Evolutionary conservation across 2,329 filamentous ascomycete species (phyloP), one percentile per base, ranked within the genome.

Genomic region (Fusarium sp.): DNA sequence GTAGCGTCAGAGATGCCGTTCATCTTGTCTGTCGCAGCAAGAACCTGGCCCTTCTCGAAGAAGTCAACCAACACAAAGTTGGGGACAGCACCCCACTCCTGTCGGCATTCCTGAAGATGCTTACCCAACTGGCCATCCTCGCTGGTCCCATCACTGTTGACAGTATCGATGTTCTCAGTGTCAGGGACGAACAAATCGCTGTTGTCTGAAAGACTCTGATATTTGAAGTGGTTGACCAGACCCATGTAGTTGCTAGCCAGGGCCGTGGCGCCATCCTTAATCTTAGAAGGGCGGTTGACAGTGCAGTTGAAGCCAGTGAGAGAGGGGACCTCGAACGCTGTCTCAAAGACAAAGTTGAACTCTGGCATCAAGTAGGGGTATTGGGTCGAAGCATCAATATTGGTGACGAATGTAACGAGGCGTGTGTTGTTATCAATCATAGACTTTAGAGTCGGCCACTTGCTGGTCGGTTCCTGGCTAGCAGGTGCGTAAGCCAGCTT

Each of bases 161-260:
- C 93, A 13, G 84, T 87, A 12, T 82, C 81, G 70, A 92, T 87
- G 73, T 87, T 84, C 69, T 82, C 84, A n/a, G 86, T 83, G 71
- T 92, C 87, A 4, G 92, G 91, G 42, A 89, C 83, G 70, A 88
- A 81, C 74, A 93, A 44, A 17, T 67, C 57, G 40, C 53, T 87
- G 64, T 84, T 84, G 7, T 85, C 80, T n/a, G 83, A 78, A 26
- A 89, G 77, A 8, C 78, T 81, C 62, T 85, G 82, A 83, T 95
- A 90, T 57, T 92, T 86, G 83, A 96, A 95, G 82, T 96, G 93
- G 84, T 96, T 96, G 83, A 93, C 86, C 13, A 96, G 83, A 30
- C 92, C 89, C 78, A 96, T 86, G 74, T 89, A 86, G 73, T 88
- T 87, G 2, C 85, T 84, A 1, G 83, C 77, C 30, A 92, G 77